Conservation (phyloP, 2,329 filamentous ascomycete species). For the Elsinoe perseae region DNA sequence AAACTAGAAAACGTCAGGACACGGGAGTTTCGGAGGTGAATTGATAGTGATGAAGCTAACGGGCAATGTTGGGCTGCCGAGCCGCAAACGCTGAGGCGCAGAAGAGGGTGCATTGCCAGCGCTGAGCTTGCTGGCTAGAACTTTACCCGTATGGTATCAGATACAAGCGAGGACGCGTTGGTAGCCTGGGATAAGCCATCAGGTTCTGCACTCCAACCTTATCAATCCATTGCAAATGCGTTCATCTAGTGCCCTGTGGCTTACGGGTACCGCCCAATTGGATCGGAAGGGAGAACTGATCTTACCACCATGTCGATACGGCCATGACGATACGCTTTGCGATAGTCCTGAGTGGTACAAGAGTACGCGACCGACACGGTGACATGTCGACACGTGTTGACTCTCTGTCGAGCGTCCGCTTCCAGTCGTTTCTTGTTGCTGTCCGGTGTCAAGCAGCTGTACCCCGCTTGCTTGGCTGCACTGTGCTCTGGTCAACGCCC, state of each 20-base stretch:
- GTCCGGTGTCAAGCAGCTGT: not conserved
- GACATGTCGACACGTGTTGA: constrained; percentile 2
- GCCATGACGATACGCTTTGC: not conserved
- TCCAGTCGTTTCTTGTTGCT: not conserved
- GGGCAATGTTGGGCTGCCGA: constrained; percentile 5
- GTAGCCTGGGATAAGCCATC: constrained; percentile 7
- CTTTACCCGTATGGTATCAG: constrained; percentile 1
- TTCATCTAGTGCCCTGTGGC: constrained; percentile 10
- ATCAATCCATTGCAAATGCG: not conserved
- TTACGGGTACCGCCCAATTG: not conserved
- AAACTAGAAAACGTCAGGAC: constrained; percentile 13
- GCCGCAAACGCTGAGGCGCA: constrained; percentile 12
- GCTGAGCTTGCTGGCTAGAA: not conserved
- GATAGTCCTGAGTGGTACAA: not conserved
- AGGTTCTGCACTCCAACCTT: constrained; percentile 2
- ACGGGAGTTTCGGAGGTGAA: constrained; percentile 13
- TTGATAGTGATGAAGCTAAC: constrained; percentile 14
- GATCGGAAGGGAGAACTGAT: not conserved
- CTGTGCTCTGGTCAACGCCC: not conserved
- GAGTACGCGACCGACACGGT: not conserved
- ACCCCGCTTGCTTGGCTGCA: not conserved
- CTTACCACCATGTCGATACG: not conserved
- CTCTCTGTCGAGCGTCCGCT: not conserved
- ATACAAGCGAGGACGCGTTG: constrained; percentile 1
- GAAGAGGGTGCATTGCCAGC: not conserved